Evolutionary conservation across 345 rosid genomes (phyloP).

Genomic region (Angophora floribunda): DNA sequence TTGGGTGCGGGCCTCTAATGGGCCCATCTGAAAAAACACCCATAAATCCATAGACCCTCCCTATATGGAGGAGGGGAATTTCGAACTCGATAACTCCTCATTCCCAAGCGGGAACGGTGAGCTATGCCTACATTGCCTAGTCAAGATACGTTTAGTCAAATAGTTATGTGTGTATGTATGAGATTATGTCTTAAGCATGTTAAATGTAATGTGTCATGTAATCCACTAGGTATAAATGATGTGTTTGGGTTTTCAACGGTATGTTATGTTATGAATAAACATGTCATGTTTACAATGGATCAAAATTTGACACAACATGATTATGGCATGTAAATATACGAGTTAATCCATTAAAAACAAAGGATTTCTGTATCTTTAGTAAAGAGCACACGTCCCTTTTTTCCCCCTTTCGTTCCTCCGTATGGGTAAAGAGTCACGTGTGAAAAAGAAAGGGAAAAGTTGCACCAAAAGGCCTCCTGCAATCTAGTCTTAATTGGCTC

Average conservation of each 20-base stretch:
- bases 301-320: background rate
- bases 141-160: background rate
- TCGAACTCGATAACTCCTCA: rapidly evolving
- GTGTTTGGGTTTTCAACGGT: background rate
- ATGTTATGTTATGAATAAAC: background rate
- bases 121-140: background rate
- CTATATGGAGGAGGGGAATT: background rate
- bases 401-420: background rate
- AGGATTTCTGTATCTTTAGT: background rate
- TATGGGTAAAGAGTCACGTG: background rate
- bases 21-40: background rate
- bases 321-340: background rate
- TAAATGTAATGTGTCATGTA: background rate
- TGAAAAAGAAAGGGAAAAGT: background rate
- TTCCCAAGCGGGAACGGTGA: background rate
- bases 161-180: background rate
- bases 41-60: background rate
- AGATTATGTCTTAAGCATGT: background rate
- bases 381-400: background rate
- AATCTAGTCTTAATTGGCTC: background rate
- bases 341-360: background rate
- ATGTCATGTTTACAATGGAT: rapidly evolving
- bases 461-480: background rate
- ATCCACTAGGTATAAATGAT: background rate
- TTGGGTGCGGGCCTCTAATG: no score